Percentiles rank a stretch among this genome's conserved stretches.
phyloP scores from a whole-genome alignment of 257 asterid species.

The Solanum corneliomulleri region DNA sequence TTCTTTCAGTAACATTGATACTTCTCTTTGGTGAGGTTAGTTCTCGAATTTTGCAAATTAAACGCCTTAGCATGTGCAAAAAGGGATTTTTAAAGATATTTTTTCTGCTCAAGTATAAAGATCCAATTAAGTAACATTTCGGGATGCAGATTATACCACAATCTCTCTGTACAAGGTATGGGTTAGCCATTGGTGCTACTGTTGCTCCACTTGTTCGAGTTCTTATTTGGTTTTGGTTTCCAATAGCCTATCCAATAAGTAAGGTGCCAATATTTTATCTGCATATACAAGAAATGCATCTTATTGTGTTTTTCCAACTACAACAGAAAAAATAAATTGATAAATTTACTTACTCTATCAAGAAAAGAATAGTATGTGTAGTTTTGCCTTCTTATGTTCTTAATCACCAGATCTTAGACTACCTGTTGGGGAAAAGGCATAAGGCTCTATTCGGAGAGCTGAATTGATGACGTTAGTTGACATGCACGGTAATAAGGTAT shows the following conservation, averaged over 20 bases:
- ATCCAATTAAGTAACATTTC: background rate
- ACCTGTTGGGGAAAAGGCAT: conserved; percentile 53
- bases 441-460: conserved; percentile 54
- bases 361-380: background rate
- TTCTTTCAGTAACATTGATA: conserved; percentile 65
- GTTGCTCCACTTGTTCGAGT: conserved; percentile 39
- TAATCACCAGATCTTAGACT: conserved; percentile 44
- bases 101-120: background rate
- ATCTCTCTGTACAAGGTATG: conserved; percentile 49
- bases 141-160: conserved; percentile 20
- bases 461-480: conserved; percentile 64
- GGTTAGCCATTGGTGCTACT: conserved; percentile 58
- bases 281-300: background rate
- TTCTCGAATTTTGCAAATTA: background rate
- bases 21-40: conserved; percentile 81
- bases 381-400: background rate
- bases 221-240: conserved; percentile 48
- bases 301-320: background rate
- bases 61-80: background rate
- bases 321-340: background rate
- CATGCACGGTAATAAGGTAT: conserved; percentile 75
- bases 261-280: conserved; percentile 19
- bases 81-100: background rate
- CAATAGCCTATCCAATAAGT: conserved; percentile 64
- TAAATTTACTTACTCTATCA: background rate